A percentile compares a stretch with the other conserved stretches of the same genome.
These are phyloP conservation scores for Metschnikowia baotianmanensis DNA, from an alignment of 805 yeast species.

Conservation along the genomic window DNA sequence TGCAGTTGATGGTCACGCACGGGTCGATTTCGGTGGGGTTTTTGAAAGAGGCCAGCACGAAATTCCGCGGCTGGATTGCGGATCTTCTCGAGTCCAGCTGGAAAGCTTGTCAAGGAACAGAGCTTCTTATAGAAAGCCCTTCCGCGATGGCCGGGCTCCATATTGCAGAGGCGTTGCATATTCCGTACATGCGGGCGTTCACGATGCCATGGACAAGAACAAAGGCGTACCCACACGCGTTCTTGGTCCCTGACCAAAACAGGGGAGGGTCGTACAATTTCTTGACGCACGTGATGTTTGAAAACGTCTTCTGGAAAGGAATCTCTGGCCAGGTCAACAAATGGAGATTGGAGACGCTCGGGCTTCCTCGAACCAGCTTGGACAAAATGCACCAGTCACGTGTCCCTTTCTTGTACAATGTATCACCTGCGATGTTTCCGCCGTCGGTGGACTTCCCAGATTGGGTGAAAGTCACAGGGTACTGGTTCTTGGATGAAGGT, in stretches of 20 bases:
- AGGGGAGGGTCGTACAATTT: constrained; percentile 92
- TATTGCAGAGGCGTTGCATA: constrained; percentile 85
- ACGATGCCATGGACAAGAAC: constrained; percentile 99
- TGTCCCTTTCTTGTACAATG: constrained; percentile 85
- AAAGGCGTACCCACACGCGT: constrained; percentile 94
- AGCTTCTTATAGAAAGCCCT: constrained; percentile 90
- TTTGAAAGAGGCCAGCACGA: constrained; percentile 74
- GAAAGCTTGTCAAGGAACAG: constrained; percentile 82
- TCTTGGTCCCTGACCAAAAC: constrained; percentile 89
- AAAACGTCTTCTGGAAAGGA: constrained; percentile 91
- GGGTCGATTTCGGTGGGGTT: constrained; percentile 83
- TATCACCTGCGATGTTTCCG: constrained; percentile 85
- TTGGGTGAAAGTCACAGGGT: constrained; percentile 95
- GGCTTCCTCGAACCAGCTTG: constrained; percentile 66
- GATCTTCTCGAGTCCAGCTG: constrained; percentile 73
- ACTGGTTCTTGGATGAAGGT: constrained; percentile 85
- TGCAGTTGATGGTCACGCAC: constrained; percentile 90
- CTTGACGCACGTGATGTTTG: constrained; percentile 89
- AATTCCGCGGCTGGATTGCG: constrained; percentile 79
- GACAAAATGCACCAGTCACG: constrained; percentile 69
- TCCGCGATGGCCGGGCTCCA: constrained; percentile 95
- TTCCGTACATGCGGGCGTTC: constrained; percentile 91
- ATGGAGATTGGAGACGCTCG: constrained; percentile 75
- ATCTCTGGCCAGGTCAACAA: constrained; percentile 80
- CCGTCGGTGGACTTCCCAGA: constrained; percentile 92